Conservation (phyloP, 352 stramenopile genomes). For the Pythium periplocum region DNA sequence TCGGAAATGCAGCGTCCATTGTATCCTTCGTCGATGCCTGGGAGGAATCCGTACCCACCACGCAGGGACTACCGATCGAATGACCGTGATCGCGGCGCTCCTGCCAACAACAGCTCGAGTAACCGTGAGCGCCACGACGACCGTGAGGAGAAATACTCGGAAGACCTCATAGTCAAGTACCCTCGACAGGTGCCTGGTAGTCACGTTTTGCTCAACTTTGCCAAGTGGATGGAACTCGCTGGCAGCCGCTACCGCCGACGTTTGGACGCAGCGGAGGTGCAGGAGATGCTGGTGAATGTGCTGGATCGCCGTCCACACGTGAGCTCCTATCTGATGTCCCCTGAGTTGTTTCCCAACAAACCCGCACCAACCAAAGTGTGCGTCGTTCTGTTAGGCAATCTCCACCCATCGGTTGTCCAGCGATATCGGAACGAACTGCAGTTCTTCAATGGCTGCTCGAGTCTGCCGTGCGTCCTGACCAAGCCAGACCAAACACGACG, state of each 20-base stretch:
- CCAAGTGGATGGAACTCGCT: slow-evolving; percentile 53
- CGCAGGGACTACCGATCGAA: too few species aligned
- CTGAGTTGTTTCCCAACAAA: slow-evolving; percentile 30
- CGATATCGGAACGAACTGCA: slow-evolving; percentile 53
- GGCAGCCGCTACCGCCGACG: slow-evolving; percentile 29
- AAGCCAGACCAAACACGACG: slow-evolving; percentile 49
- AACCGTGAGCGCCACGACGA: slow-evolving; percentile 14
- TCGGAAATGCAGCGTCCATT: slow-evolving; percentile 17
- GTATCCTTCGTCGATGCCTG: too few species aligned
- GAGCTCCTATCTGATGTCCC: slow-evolving; percentile 56
- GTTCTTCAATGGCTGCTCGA: slow-evolving; percentile 76
- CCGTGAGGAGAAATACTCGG: slow-evolving; percentile 42
- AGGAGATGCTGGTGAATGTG: slow-evolving; percentile 53
- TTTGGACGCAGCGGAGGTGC: slow-evolving; percentile 54
- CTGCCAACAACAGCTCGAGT: slow-evolving; percentile 1
- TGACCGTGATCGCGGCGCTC: not conserved
- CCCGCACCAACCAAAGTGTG: slow-evolving; percentile 57
- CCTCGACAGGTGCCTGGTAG: slow-evolving; percentile 55
- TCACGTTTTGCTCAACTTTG: slow-evolving; percentile 70
- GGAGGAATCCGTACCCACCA: too few species aligned
- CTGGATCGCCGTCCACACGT: slow-evolving; percentile 21
- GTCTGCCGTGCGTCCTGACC: slow-evolving; percentile 56
- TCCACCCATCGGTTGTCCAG: slow-evolving; percentile 69
- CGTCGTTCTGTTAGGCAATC: slow-evolving; percentile 56
- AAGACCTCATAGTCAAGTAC: slow-evolving; percentile 63